Percentiles rank a stretch among this genome's conserved stretches.
These are phyloP conservation scores for Leucaena leucocephala DNA, from an alignment of 306 rosid species.

Conservation along the genomic window DNA sequence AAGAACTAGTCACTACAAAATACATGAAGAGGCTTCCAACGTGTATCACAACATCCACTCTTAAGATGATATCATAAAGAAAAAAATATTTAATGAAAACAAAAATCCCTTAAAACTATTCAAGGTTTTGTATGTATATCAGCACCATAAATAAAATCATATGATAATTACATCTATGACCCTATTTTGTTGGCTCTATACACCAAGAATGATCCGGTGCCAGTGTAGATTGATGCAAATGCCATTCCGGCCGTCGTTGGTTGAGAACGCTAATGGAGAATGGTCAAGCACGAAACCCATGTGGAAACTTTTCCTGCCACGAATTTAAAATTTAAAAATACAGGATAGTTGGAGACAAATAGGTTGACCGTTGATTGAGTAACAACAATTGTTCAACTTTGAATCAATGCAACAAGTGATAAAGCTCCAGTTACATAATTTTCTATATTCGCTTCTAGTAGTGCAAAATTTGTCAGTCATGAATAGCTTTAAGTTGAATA, in stretches of 20 bases:
- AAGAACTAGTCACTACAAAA: too few species aligned
- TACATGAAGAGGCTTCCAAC: too few species aligned
- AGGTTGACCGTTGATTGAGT: slow-evolving; percentile 4
- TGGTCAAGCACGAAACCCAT: slow-evolving; percentile 53
- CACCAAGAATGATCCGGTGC: slow-evolving; percentile 61
- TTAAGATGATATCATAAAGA: too few species aligned
- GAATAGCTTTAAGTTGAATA: slow-evolving; percentile 14
- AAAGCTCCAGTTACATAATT: slow-evolving; percentile 1
- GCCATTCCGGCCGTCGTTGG: slow-evolving; percentile 78
- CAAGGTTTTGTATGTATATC: not conserved
- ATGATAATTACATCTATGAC: not conserved
- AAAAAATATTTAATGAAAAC: too few species aligned
- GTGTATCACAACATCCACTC: too few species aligned
- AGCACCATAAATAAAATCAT: too few species aligned
- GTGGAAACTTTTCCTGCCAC: slow-evolving; percentile 64
- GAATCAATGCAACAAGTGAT: not conserved
- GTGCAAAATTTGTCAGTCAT: not conserved
- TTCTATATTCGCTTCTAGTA: not conserved
- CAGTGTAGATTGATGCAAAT: slow-evolving; percentile 64
- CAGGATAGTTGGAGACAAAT: not conserved
- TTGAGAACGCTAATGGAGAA: slow-evolving; percentile 66
- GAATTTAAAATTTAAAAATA: not conserved
- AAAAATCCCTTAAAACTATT: not conserved
- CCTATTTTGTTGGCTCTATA: slow-evolving; percentile 42
- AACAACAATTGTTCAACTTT: slow-evolving; percentile 19